Evolutionary conservation across 2,329 filamentous ascomycete species (phyloP).

Genomic region (Fusarium papillatum): DNA sequence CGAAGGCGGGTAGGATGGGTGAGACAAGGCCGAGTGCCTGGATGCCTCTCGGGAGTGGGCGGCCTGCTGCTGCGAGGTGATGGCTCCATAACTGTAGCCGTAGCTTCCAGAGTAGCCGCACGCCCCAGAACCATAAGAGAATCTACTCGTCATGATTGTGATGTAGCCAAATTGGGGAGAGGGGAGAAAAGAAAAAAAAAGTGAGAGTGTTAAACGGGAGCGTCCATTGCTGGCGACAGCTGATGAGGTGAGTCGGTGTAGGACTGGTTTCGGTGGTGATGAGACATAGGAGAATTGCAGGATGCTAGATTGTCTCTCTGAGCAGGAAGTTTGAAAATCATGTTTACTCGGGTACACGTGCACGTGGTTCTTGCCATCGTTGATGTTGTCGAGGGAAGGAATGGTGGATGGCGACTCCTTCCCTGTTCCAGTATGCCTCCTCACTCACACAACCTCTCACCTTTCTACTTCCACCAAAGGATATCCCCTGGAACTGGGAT

Average conservation of each 20-base stretch:
- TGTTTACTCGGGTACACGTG: not conserved
- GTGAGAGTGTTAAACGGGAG: not conserved
- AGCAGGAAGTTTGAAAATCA: not conserved
- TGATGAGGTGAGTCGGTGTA: not conserved
- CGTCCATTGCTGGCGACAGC: not conserved
- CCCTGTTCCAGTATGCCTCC: not conserved
- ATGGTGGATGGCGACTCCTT: not conserved
- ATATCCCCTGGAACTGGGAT: not conserved
- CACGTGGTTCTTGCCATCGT: not conserved
- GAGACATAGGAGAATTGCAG: not conserved
- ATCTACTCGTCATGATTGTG: not conserved
- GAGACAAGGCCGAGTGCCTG: constrained; percentile 2
- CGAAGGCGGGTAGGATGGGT: constrained; percentile 2
- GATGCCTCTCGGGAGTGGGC: constrained; percentile 2
- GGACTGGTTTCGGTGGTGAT: not conserved
- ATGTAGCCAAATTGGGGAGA: not conserved
- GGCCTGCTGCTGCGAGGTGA: not conserved
- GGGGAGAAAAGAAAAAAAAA: not conserved
- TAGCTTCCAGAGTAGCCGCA: not conserved
- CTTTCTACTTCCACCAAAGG: not conserved
- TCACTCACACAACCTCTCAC: not conserved
- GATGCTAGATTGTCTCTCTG: not conserved
- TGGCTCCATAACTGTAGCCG: constrained; percentile 7
- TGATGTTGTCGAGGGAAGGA: not conserved
- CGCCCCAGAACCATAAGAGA: not conserved